These are phyloP conservation scores for Casaregolazyma suthepensis DNA, from an alignment of 1,139 yeast species.

Conservation along the genomic window DNA sequence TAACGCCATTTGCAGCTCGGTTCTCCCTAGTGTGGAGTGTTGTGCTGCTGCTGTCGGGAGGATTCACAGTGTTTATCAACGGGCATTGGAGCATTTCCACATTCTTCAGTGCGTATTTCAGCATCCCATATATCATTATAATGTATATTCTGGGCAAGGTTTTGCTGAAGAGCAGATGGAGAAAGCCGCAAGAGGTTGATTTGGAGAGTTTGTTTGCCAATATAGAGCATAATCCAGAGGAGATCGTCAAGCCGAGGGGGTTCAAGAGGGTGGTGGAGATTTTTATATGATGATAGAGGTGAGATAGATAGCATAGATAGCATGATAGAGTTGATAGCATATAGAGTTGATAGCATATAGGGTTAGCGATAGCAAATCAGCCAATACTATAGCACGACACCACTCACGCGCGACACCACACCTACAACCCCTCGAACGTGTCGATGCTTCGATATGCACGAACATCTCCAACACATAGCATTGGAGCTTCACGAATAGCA, in stretches of 20 bases:
- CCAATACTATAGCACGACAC: too few species aligned
- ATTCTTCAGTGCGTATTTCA: constrained; percentile 66
- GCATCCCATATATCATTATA: constrained; percentile 48
- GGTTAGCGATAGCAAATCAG: too few species aligned
- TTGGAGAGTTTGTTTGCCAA: constrained; percentile 43
- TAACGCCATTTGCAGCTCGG: constrained; percentile 57
- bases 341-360: neutral
- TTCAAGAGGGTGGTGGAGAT: neutral
- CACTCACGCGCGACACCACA: too few species aligned
- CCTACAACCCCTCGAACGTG: constrained; percentile 1
- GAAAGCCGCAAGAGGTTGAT: constrained; percentile 61
- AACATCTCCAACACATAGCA: neutral
- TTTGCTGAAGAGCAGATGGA: constrained; percentile 47
- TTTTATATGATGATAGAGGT: neutral
- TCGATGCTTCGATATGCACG: neutral
- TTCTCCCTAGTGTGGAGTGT: constrained; percentile 56
- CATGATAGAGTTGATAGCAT: neutral
- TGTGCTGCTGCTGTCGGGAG: constrained; percentile 56
- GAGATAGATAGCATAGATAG: neutral
- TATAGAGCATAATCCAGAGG: constrained; percentile 9
- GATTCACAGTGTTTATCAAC: constrained; percentile 55
- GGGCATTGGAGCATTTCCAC: constrained; percentile 58
- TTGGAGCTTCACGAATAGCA: constrained; percentile 42
- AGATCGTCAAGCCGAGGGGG: neutral
- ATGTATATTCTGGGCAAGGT: constrained; percentile 53